Conservation (phyloP, 331 rosid species). For the Telfairia occidentalis region DNA sequence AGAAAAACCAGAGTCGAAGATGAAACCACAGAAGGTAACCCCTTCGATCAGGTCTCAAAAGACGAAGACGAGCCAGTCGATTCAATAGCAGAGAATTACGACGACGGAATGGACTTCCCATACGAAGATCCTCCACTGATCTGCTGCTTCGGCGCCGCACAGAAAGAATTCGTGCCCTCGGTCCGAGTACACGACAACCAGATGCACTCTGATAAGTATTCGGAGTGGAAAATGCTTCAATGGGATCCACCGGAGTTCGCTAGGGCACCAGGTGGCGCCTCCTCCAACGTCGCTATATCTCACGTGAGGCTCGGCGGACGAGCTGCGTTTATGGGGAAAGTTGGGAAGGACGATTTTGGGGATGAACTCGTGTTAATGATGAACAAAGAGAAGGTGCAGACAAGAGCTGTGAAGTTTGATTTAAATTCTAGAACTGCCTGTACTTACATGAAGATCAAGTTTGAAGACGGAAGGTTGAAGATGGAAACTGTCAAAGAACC, state of each 20-base stretch:
- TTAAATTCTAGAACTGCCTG: conserved; percentile 35
- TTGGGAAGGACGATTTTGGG: conserved; percentile 60
- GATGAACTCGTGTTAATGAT: conserved; percentile 55
- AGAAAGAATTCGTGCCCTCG: conserved; percentile 68
- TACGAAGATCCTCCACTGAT: conserved; percentile 64
- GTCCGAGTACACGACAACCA: conserved; percentile 65
- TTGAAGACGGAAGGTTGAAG: conserved; percentile 50
- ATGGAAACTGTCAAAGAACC: conserved; percentile 45
- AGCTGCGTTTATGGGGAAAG: conserved; percentile 78
- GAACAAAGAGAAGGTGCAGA: conserved; percentile 79
- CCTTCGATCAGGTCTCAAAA: background rate
- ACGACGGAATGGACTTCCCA: conserved; percentile 51
- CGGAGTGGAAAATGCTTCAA: conserved; percentile 91
- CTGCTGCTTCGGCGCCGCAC: conserved; percentile 84
- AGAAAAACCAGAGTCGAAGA: conserved; percentile 24
- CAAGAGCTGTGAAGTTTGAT: conserved; percentile 57
- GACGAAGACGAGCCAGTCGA: conserved; percentile 6
- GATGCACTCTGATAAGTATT: conserved; percentile 70
- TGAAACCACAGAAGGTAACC: conserved; percentile 17
- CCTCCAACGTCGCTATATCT: conserved; percentile 74
- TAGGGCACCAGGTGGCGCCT: conserved; percentile 65
- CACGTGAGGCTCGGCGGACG: conserved; percentile 86
- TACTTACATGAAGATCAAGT: conserved; percentile 47
- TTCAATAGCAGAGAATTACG: conserved; percentile 35
- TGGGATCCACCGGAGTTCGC: conserved; percentile 95